A percentile compares a stretch with the other conserved stretches of the same genome.
These are phyloP conservation scores for Harrya chromipes DNA, from an alignment of 768 basidiomycete species.

Conservation along the genomic window DNA sequence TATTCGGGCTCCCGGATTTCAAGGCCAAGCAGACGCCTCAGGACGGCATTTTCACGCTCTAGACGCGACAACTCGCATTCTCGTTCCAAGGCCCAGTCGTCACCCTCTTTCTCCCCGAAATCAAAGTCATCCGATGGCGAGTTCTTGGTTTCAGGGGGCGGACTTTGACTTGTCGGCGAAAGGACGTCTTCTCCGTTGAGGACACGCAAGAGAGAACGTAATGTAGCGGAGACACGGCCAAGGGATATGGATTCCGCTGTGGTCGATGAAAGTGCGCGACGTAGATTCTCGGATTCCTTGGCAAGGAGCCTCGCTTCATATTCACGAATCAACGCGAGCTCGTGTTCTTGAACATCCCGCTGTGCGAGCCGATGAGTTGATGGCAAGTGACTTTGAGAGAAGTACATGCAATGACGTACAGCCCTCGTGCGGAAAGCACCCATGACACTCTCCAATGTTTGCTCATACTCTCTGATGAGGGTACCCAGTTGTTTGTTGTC, in stretches of 20 bases:
- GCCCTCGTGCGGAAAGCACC: slow-evolving; percentile 85
- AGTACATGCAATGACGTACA: slow-evolving; percentile 47
- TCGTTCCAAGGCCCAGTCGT: slow-evolving; percentile 79
- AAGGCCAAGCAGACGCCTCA: slow-evolving; percentile 68
- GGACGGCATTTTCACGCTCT: slow-evolving; percentile 81
- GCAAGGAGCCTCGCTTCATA: slow-evolving; percentile 84
- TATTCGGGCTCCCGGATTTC: slow-evolving; percentile 27
- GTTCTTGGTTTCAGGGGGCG: slow-evolving; percentile 3
- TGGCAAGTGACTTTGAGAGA: not conserved
- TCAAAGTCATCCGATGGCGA: slow-evolving; percentile 8
- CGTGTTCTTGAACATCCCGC: slow-evolving; percentile 92
- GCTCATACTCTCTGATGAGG: slow-evolving; percentile 95
- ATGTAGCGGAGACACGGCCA: slow-evolving; percentile 61
- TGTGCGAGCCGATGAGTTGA: slow-evolving; percentile 29
- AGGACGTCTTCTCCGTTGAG: slow-evolving; percentile 61
- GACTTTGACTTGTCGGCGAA: slow-evolving; percentile 1
- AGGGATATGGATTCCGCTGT: slow-evolving; percentile 68
- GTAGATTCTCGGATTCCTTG: slow-evolving; percentile 65
- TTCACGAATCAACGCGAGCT: slow-evolving; percentile 84
- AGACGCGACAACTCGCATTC: slow-evolving; percentile 88
- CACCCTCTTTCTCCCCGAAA: slow-evolving; percentile 43
- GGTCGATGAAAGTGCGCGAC: slow-evolving; percentile 54
- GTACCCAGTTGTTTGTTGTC: slow-evolving; percentile 95
- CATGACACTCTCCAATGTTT: slow-evolving; percentile 95
- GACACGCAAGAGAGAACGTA: slow-evolving; percentile 68